Evolutionary conservation across 1,284 basidiomycete genomes (phyloP).

Genomic region (Tilletia indica): DNA sequence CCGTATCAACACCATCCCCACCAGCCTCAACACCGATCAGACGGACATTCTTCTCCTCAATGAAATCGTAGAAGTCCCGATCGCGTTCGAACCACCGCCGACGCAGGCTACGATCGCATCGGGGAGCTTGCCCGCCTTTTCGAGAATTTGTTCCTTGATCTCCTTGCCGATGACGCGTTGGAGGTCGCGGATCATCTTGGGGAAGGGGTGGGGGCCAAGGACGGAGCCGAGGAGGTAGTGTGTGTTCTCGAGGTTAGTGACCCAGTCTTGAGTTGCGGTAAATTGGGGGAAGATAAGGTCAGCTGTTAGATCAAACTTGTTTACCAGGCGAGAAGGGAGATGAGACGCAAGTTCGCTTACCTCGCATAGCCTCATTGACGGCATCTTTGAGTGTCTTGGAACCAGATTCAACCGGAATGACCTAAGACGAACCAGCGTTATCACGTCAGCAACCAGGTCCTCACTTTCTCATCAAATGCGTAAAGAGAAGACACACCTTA

Average conservation of each 20-base stretch:
- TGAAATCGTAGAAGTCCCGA: constrained; percentile 64
- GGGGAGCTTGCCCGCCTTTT: constrained; percentile 76
- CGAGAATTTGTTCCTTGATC: constrained; percentile 82
- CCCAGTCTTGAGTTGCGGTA: constrained; percentile 71
- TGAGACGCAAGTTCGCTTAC: background rate
- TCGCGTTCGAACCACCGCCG: constrained; percentile 94
- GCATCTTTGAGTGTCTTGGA: constrained; percentile 89
- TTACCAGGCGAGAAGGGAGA: too few relatives aligned
- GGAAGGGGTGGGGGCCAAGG: constrained; percentile 98
- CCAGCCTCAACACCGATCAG: constrained; percentile 54
- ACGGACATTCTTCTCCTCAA: constrained; percentile 45
- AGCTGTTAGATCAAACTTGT: too few relatives aligned
- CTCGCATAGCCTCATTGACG: constrained; percentile 59
- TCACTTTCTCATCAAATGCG: background rate
- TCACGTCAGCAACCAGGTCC: background rate
- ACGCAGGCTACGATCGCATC: constrained; percentile 95
- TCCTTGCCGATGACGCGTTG: constrained; percentile 93
- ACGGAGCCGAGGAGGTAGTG: constrained; percentile 97
- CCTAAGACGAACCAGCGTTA: constrained; percentile 16
- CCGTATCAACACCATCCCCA: constrained; percentile 77
- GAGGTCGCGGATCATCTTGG: constrained; percentile 96
- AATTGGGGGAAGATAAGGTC: too few relatives aligned
- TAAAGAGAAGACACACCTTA: constrained; percentile 58
- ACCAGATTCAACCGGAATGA: constrained; percentile 83
- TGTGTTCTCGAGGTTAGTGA: constrained; percentile 79